Base-by-base conservation (phyloP, 2,329 filamentous ascomycete genomes). In the Cladophialophora psammophila region DNA sequence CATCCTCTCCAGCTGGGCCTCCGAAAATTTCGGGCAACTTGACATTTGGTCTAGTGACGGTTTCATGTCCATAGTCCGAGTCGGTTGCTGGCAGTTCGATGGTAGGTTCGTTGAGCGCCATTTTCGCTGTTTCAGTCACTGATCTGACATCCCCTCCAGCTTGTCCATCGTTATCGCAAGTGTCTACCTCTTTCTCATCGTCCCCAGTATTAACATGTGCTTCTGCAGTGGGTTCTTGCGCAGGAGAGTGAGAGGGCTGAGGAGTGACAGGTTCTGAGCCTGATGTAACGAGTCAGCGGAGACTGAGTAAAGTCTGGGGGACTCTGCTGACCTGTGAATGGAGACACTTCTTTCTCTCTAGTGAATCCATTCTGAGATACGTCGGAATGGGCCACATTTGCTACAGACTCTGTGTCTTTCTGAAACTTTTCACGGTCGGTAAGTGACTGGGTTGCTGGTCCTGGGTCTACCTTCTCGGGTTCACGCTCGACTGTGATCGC, bases 301-400 rank as follows among this genome's bases (percentile, higher is more conserved):
- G 45, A 9, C 15, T 26, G 50, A 38, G 40, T 40, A 31, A 2
- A 57, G 15, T 12, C 13, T 36, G 3, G 20, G 31, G 8, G 20
- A 26, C 10, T 20, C 12, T 35, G 38, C 64, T 58, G 31, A 69
- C 67, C 60, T 45, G 60, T 55, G 40, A 55, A 50, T 3, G 45
- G 38, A 48, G 60, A 50, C 6, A n/a, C 34, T n/a, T 63, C 57
- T 59, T 62, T 52, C 18, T 60, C 45, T 15, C 12, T 32, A 34
- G 20, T 34, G n/a, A 26, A 42, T n/a, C 40, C 55, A 32, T 50
- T 18, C 10, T 54, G 54, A 50, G 36, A 35, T 10, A 12, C 15
- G n/a, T 36, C 40, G n/a, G 38, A 15, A 18, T 26, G 18, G 12
- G 36, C 32, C 5, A 5, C 13, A 31, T 53, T 34, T 13, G 13